Percentiles rank a stretch among this genome's conserved stretches.
Evolutionary conservation across 2,329 filamentous ascomycete species (phyloP).

Genomic region (Colletotrichum sp.): DNA sequence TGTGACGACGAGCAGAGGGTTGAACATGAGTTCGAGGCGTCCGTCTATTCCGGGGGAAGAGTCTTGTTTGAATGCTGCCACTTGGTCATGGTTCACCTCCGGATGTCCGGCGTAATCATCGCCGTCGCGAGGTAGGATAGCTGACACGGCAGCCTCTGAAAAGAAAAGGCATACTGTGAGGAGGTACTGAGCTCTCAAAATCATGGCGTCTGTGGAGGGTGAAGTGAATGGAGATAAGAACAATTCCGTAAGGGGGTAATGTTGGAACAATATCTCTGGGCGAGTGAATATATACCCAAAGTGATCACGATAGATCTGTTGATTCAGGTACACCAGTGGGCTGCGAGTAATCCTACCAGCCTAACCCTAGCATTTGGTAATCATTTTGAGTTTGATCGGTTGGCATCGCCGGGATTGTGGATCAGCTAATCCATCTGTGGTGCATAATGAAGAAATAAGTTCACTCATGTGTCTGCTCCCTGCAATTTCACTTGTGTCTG

Average conservation of each 20-base stretch:
- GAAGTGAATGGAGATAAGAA: background rate
- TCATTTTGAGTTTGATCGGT: background rate
- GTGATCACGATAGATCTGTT: background rate
- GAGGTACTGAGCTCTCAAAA: background rate
- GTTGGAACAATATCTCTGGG: background rate
- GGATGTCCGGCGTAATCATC: background rate
- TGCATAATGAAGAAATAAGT: background rate
- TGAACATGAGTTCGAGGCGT: background rate
- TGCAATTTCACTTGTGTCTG: background rate
- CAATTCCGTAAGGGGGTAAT: background rate
- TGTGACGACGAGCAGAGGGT: background rate
- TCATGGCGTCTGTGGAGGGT: background rate
- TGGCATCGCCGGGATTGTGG: background rate
- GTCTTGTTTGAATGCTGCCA: background rate
- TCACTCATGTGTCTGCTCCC: background rate
- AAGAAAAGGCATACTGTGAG: background rate
- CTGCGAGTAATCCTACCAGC: background rate
- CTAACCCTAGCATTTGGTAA: background rate
- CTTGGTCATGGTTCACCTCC: background rate
- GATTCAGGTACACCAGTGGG: background rate
- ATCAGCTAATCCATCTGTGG: fast-evolving
- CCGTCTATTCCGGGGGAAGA: background rate
- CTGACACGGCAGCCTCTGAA: background rate
- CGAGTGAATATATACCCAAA: background rate
- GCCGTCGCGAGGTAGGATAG: background rate